These are phyloP conservation scores for Calonectria leucothoes DNA, from an alignment of 2,329 filamentous ascomycete genomes.

Conservation along the genomic window DNA sequence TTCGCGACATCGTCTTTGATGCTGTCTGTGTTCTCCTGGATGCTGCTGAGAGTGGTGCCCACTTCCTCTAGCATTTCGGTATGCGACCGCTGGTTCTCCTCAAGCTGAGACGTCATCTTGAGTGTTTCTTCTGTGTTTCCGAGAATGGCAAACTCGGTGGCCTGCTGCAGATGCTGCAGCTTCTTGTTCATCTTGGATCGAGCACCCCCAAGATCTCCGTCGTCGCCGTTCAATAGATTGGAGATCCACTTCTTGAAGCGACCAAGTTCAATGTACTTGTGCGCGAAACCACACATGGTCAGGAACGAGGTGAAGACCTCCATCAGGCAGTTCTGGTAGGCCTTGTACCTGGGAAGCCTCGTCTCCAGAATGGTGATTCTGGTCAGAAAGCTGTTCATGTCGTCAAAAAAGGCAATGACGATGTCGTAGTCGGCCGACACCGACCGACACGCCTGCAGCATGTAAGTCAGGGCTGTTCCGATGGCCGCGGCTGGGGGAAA, in stretches of 20 bases:
- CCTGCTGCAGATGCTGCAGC: conserved; percentile 43
- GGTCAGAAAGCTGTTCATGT: conserved; percentile 51
- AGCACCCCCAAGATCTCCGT: conserved; percentile 45
- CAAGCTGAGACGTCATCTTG: conserved; percentile 41
- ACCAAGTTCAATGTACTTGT: conserved; percentile 48
- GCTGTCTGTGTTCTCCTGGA: conserved; percentile 42
- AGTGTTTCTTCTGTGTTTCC: conserved; percentile 47
- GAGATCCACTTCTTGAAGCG: conserved; percentile 48
- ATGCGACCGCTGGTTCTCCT: conserved; percentile 41
- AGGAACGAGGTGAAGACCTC: conserved; percentile 51
- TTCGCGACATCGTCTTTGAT: conserved; percentile 43
- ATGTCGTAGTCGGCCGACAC: conserved; percentile 53
- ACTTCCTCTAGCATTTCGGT: conserved; percentile 40
- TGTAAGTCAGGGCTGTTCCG: conserved; percentile 47
- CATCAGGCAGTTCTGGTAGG: conserved; percentile 49
- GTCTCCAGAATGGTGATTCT: conserved; percentile 48
- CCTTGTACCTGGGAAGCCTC: conserved; percentile 42
- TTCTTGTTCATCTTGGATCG: conserved; percentile 43
- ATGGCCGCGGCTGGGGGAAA: conserved; percentile 49
- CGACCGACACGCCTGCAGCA: conserved; percentile 44
- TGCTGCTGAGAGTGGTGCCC: conserved; percentile 37
- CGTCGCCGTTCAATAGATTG: conserved; percentile 45
- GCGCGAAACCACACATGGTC: conserved; percentile 47
- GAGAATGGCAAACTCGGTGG: conserved; percentile 48
- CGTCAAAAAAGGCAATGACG: conserved; percentile 52